Evolutionary conservation across 441 rosid species (phyloP).

Genomic region (Sinapis alba): DNA sequence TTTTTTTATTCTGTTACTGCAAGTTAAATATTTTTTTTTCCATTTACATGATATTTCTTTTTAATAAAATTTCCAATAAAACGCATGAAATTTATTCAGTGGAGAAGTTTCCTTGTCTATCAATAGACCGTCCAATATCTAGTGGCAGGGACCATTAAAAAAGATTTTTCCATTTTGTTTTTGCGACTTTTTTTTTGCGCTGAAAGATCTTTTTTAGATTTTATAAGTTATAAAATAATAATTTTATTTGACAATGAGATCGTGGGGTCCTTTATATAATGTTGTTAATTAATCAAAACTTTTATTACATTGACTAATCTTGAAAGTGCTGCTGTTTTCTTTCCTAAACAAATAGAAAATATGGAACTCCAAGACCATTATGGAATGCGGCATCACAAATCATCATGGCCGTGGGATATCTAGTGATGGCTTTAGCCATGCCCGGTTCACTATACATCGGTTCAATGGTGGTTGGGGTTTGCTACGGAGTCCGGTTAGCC

Average conservation of each 20-base stretch:
- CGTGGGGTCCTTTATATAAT: conserved; percentile 14
- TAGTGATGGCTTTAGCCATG: conserved; percentile 70
- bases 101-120: conserved; percentile 26
- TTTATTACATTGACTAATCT: conserved; percentile 14
- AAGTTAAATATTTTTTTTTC: conserved; percentile 8
- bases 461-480: conserved; percentile 70
- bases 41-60: neutral
- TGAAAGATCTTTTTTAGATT: conserved; percentile 22
- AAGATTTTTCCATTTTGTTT: conserved; percentile 1
- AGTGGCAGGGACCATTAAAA: conserved; percentile 21
- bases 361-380: conserved; percentile 78
- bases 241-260: neutral
- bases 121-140: conserved; percentile 21
- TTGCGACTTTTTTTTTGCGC: neutral
- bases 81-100: neutral
- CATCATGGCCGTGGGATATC: conserved; percentile 70
- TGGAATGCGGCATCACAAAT: conserved; percentile 91
- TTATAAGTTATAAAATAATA: neutral
- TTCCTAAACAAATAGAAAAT: conserved; percentile 46
- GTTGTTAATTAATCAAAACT: neutral
- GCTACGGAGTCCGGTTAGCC: conserved; percentile 85
- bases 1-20: conserved; percentile 15
- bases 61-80: neutral
- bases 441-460: conserved; percentile 83
- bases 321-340: neutral